Percentiles rank a stretch among this genome's conserved stretches.
Evolutionary conservation across 2,329 filamentous ascomycete genomes (phyloP).

Genomic region (Fusarium cicatricum): DNA sequence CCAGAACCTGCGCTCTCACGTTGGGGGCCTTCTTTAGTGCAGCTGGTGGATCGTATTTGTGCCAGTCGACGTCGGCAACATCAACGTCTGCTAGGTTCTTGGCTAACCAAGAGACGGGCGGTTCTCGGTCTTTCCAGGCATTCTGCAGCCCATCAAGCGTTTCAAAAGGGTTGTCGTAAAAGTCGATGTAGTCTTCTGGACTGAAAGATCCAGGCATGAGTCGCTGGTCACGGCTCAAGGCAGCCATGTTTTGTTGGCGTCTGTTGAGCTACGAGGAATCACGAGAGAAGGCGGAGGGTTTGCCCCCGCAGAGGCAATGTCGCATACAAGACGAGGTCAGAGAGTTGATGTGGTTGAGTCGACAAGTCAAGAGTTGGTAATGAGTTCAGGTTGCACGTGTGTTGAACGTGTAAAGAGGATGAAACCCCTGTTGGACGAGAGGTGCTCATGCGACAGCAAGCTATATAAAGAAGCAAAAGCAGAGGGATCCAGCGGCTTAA

Average conservation of each 20-base stretch:
- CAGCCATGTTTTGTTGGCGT: constrained; percentile 8
- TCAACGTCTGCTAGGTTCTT: constrained; percentile 40
- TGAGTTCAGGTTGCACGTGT: background rate
- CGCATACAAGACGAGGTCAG: background rate
- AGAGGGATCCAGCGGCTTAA: background rate
- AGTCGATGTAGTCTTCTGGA: constrained; percentile 44
- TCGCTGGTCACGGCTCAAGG: constrained; percentile 22
- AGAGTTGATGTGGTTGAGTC: background rate
- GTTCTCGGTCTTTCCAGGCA: constrained; percentile 32
- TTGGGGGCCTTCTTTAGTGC: constrained; percentile 51
- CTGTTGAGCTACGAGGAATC: background rate
- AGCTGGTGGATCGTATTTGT: constrained; percentile 55
- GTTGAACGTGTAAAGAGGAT: background rate
- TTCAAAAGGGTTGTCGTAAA: constrained; percentile 43
- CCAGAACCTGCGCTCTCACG: constrained; percentile 51
- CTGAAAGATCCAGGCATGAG: constrained; percentile 44
- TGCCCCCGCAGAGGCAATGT: constrained; percentile 1
- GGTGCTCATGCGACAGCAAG: constrained; percentile 16
- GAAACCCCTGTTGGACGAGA: background rate
- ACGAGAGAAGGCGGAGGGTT: background rate
- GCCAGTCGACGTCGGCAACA: constrained; percentile 53
- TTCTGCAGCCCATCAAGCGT: constrained; percentile 37
- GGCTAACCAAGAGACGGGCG: constrained; percentile 28
- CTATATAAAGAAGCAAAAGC: constrained; percentile 13
- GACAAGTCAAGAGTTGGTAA: background rate